phyloP scores from a whole-genome alignment of 2,329 filamentous ascomycete species.

The Hymenoscyphus fructigenus region DNA sequence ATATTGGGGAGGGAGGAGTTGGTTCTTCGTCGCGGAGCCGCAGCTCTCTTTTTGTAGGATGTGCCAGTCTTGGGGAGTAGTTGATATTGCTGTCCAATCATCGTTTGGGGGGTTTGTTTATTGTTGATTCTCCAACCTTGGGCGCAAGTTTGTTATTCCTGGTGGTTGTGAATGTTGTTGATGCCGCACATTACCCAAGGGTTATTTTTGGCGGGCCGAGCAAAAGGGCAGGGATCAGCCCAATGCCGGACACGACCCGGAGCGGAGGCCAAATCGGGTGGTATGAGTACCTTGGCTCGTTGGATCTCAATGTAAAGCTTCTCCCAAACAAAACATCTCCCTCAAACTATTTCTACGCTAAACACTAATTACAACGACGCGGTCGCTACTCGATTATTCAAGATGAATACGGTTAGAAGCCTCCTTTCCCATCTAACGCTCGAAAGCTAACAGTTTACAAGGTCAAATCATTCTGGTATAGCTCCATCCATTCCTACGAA shows the following conservation, averaged over 20 bases:
- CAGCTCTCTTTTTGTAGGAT: background rate
- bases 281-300: background rate
- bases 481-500: constrained; percentile 19
- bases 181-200: constrained; percentile 8
- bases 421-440: constrained; percentile 1
- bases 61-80: background rate
- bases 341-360: background rate
- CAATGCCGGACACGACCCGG: background rate
- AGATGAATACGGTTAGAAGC: constrained; percentile 55
- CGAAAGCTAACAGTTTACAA: constrained; percentile 37
- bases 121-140: background rate
- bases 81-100: constrained; percentile 5
- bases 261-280: background rate
- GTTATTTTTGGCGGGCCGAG: constrained; percentile 12
- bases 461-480: constrained; percentile 67
- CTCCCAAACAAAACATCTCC: background rate
- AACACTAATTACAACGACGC: background rate
- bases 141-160: background rate
- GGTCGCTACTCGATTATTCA: constrained; percentile 6
- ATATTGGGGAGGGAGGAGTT: background rate
- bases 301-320: background rate
- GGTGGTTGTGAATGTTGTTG: constrained; percentile 10
- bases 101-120: background rate
- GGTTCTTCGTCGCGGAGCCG: constrained; percentile 1
- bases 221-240: background rate